These are phyloP conservation scores for Pholiota conissans DNA, from an alignment of 768 basidiomycete genomes.

Conservation along the genomic window DNA sequence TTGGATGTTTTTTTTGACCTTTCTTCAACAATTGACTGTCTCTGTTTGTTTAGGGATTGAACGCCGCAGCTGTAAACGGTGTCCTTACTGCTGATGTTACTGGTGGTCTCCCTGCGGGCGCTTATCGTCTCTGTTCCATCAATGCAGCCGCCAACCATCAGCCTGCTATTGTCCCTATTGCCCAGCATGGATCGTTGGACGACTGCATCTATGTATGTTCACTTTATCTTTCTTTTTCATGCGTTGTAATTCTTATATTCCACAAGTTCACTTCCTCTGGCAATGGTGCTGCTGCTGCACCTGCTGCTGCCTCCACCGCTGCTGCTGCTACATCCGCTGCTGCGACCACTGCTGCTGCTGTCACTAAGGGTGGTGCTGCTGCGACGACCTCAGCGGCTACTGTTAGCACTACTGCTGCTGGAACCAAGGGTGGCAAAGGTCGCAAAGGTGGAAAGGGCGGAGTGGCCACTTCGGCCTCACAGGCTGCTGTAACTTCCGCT, in stretches of 20 bases:
- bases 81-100: slow-evolving; percentile 50
- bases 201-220: slow-evolving; percentile 59
- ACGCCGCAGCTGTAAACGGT: slow-evolving; percentile 45
- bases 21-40: neutral
- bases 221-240: slow-evolving; percentile 9
- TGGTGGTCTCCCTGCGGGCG: slow-evolving; percentile 54
- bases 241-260: slow-evolving; percentile 17
- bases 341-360: neutral
- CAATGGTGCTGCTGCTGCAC: slow-evolving; percentile 7
- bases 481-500: too few species aligned
- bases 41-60: slow-evolving; percentile 47
- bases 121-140: slow-evolving; percentile 61
- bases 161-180: slow-evolving; percentile 56
- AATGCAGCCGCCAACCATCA: slow-evolving; percentile 59
- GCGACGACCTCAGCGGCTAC: neutral
- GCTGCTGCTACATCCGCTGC: neutral
- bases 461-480: too few species aligned
- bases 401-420: neutral
- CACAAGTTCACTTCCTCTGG: slow-evolving; percentile 10
- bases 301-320: slow-evolving; percentile 8
- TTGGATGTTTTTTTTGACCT: too few species aligned
- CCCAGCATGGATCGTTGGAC: slow-evolving; percentile 60
- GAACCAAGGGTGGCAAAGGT: neutral
- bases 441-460: neutral
- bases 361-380: neutral